A percentile compares a stretch with the other conserved stretches of the same genome.
These are phyloP conservation scores for Rhynchosporium graminicola DNA, from an alignment of 2,329 filamentous ascomycete genomes.

Conservation along the genomic window DNA sequence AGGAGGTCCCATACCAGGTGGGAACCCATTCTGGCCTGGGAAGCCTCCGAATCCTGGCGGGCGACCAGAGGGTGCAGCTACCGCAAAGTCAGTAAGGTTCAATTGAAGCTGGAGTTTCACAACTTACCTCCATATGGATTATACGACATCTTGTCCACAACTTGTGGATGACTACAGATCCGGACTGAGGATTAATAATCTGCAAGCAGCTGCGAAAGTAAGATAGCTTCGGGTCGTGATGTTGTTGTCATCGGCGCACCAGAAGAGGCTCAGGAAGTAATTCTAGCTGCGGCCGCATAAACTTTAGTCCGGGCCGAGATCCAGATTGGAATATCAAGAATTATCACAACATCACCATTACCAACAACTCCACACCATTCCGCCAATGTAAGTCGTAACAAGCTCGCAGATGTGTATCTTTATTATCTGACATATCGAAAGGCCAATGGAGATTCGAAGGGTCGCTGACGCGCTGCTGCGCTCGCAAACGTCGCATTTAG, in stretches of 20 bases:
- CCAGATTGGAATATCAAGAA: slow-evolving; percentile 16
- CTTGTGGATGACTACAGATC: not conserved
- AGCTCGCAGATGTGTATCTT: slow-evolving; percentile 19
- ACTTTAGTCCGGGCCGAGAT: slow-evolving; percentile 18
- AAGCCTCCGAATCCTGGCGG: slow-evolving; percentile 74
- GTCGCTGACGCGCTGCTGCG: slow-evolving; percentile 38
- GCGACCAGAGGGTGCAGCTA: slow-evolving; percentile 60
- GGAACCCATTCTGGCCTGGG: slow-evolving; percentile 55
- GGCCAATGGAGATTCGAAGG: slow-evolving; percentile 42
- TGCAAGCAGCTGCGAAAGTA: not conserved
- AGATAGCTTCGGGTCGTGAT: not conserved
- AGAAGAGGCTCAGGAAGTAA: not conserved
- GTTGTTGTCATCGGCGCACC: slow-evolving; percentile 19
- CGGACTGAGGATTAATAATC: not conserved
- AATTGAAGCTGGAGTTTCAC: slow-evolving; percentile 1
- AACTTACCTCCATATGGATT: slow-evolving; percentile 42
- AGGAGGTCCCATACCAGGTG: slow-evolving; percentile 73
- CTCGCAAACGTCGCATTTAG: slow-evolving; percentile 34
- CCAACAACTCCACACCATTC: slow-evolving; percentile 15
- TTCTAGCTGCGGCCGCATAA: not conserved
- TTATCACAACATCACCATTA: slow-evolving; percentile 28
- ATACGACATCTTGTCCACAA: slow-evolving; percentile 37
- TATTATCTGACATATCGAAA: slow-evolving; percentile 22
- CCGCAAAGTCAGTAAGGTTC: slow-evolving; percentile 23
- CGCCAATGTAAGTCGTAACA: slow-evolving; percentile 27